phyloP scores from a whole-genome alignment of 78 protist species.

The Diacronema lutheri region DNA sequence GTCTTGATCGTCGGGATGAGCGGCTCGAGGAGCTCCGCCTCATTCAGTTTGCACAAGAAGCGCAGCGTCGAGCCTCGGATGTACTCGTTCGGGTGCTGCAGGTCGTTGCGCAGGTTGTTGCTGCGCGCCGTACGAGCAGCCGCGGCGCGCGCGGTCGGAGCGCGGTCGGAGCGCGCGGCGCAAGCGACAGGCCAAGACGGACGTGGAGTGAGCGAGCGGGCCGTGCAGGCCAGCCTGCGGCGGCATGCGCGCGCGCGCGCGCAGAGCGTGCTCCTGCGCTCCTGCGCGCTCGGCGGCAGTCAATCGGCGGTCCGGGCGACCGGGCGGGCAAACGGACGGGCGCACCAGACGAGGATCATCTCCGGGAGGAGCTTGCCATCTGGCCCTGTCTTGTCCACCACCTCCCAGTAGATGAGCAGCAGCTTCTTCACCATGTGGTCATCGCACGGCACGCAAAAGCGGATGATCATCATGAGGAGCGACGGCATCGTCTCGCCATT shows the following conservation, averaged over 20 bases:
- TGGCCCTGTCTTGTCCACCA: slow-evolving; percentile 77
- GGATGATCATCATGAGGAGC: slow-evolving; percentile 82
- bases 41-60: slow-evolving; percentile 85
- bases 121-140: background rate
- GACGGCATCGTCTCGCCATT: slow-evolving; percentile 74
- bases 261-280: too few relatives aligned
- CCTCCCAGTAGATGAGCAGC: slow-evolving; percentile 87
- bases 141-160: background rate
- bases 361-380: slow-evolving; percentile 90
- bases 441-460: slow-evolving; percentile 72
- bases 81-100: slow-evolving; percentile 92
- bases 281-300: too few relatives aligned
- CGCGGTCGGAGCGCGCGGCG: background rate
- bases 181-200: too few relatives aligned
- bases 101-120: slow-evolving; percentile 56
- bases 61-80: slow-evolving; percentile 91
- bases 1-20: slow-evolving; percentile 62
- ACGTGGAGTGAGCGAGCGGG: too few relatives aligned
- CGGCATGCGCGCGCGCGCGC: too few relatives aligned
- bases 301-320: too few relatives aligned
- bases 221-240: too few relatives aligned
- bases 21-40: slow-evolving; percentile 86
- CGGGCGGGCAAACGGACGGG: background rate
- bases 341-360: slow-evolving; percentile 91
- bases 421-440: slow-evolving; percentile 89